Evolutionary conservation across 2,329 filamentous ascomycete genomes (phyloP), one percentile per base, ranked within the genome.

Genomic region (Ophiobolus disseminans): DNA sequence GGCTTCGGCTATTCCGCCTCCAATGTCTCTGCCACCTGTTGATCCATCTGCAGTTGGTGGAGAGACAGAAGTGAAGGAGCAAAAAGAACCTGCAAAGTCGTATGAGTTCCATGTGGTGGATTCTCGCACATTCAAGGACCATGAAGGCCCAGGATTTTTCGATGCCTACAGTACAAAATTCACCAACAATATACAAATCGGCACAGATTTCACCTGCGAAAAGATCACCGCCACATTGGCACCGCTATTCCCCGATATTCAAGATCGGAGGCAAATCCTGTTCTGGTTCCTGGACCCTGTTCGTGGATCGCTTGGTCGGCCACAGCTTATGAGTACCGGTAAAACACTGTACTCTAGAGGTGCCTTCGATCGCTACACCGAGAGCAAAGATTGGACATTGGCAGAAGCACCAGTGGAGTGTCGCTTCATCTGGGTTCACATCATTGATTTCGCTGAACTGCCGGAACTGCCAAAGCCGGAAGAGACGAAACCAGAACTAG

Each of bases 261-360:
- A 72, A 53, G 72, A 75, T 39, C 60, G 64, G 14, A 66, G 72
- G 20, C 74, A 75, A 43, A 59, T 73, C 41, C 73, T 70, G 30
- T 73, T 75, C 32, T 76, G 74, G 73, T 69, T 74, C 36, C 17
- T 75, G 19, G 66, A 73, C 35, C 50, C 69, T 4, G 47, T 57
- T 16, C 48, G 61, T 36, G 72, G 71, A 17, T 65, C 65, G 1
- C 56, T 57, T 2, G 59, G 54, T 10, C 60, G 68, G 11, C 71
- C 71, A 7, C 57, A 60, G 19, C 48, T 74, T 23, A 51, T 66
- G 5, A 55, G 62, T 17, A 68, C 68, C 11, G 67, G 67, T 3
- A 64, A 66, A 32, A 63, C 71, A 10, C 66, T 70, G 31, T 71
- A 59, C 31, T 70, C 66, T 4, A 65, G 66, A 37, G 68, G 65